These are phyloP conservation scores for Solanum clarkiae DNA, from an alignment of 257 asterid species.

Conservation along the genomic window DNA sequence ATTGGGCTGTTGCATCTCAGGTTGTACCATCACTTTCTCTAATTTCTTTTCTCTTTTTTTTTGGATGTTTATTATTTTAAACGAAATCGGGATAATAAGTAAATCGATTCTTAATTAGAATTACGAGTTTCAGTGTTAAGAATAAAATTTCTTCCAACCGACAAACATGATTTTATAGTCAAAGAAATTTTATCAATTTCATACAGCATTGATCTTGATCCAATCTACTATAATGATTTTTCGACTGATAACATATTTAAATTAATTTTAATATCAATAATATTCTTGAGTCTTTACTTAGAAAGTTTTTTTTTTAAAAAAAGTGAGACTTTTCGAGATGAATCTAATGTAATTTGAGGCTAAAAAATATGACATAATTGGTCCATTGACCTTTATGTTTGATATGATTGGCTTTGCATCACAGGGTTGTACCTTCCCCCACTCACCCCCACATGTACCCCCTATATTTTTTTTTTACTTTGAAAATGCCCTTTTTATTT, in stretches of 20 bases:
- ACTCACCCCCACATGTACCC: background rate
- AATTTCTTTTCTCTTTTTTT: background rate
- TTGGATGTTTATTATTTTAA: too few relatives aligned
- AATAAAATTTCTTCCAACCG: background rate
- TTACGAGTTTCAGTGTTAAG: background rate
- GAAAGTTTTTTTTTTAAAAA: background rate
- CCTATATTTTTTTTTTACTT: background rate
- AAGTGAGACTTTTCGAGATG: fast-evolving
- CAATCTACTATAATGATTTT: background rate
- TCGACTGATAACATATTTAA: fast-evolving
- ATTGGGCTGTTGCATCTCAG: background rate
- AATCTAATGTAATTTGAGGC: background rate
- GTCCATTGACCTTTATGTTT: background rate
- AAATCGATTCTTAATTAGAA: too few relatives aligned
- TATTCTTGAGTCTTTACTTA: background rate
- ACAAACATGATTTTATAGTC: too few relatives aligned
- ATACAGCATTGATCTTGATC: fast-evolving
- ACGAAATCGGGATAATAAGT: too few relatives aligned
- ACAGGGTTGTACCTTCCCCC: background rate
- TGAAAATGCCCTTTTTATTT: background rate
- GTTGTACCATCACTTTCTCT: background rate
- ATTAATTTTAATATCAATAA: background rate
- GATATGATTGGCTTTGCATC: background rate
- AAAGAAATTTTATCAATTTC: too few relatives aligned
- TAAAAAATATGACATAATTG: background rate